Evolutionary conservation across 805 yeast species (phyloP), one percentile per base, ranked within the genome.

Genomic region (Candida yuanshanica): DNA sequence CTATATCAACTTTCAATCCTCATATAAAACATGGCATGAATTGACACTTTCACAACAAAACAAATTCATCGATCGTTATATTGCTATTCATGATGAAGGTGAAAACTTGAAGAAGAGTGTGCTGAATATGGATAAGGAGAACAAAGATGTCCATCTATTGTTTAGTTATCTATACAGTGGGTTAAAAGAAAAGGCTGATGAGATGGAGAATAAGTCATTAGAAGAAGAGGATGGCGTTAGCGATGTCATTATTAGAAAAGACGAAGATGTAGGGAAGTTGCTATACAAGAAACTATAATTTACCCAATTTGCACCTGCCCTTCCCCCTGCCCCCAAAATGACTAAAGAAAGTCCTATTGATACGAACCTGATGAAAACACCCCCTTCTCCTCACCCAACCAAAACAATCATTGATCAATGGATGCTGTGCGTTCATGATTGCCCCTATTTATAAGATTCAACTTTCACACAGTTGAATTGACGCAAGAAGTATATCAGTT

Each of bases 1-100:
- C 1, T 38, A 38, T 31, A 34, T 38, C 16, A 39, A 46, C 25
- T 41, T 46, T 31, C 29, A 39, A 35, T 43, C 47, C 13, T 33
- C 20, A 12, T 46, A 41, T 17, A 41, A 39, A 18, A 41, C 37
- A 13, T 46, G 49, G 49, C 42, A 39, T 9, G 49, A 46, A 20
- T 22, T 46, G 9, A 36, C 34, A 7, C 35, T n/a, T 16, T 16
- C 37, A 11, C 47, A 46, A 31, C 47, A 46, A 20, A 18, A 35
- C 14, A 36, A 12, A 7, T 46, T 46, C 35, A 46, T 46, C 18
- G 29, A 37, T 7, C 34, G 27, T 7, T 46, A 46, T 23, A 29
- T 37, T 9, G 25, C 23, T 7, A 23, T 40, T 4, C 47, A 46
- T 16, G 45, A 46, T 20, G 32, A 36, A 21, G 32, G 42, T 14